Evolutionary conservation across 1,284 basidiomycete species (phyloP).

Genomic region (Ustilago esculenta): DNA sequence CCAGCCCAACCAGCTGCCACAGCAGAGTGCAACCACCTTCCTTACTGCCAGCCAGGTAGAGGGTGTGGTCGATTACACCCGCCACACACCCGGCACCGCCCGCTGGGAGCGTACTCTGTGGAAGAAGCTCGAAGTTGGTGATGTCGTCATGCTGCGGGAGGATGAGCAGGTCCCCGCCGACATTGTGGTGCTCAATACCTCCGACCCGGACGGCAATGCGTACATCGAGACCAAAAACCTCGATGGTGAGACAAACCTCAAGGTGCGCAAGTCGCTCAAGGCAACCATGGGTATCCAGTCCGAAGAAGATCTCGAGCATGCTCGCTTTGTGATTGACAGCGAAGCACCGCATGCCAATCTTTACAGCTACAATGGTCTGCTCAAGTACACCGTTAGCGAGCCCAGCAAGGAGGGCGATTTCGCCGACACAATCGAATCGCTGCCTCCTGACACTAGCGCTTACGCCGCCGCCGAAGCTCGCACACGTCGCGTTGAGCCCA

Average conservation of each 20-base stretch:
- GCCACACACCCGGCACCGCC: constrained; percentile 76
- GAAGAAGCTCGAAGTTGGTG: constrained; percentile 99
- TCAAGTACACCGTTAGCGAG: constrained; percentile 73
- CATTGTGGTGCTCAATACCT: constrained; percentile 82
- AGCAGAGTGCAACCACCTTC: constrained; percentile 16
- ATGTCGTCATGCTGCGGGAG: constrained; percentile 86
- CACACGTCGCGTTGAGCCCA: constrained; percentile 67
- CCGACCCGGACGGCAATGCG: constrained; percentile 68
- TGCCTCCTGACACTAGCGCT: constrained; percentile 46
- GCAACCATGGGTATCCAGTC: constrained; percentile 80
- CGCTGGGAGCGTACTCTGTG: constrained; percentile 94
- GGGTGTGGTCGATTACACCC: constrained; percentile 75
- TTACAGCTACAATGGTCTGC: constrained; percentile 86
- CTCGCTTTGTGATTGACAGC: constrained; percentile 85
- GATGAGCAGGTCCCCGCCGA: constrained; percentile 97
- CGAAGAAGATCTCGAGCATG: constrained; percentile 90
- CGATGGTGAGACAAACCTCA: constrained; percentile 96
- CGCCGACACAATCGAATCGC: constrained; percentile 23
- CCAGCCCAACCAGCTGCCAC: constrained; percentile 12
- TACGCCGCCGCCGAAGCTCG: constrained; percentile 52
- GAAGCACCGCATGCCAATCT: constrained; percentile 93
- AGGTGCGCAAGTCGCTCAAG: constrained; percentile 80
- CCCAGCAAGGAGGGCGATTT: constrained; percentile 39
- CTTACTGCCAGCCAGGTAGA: constrained; percentile 19
- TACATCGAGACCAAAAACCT: constrained; percentile 80